Base-by-base conservation (phyloP, 345 rosid species). In the Salix koriyanagi region DNA sequence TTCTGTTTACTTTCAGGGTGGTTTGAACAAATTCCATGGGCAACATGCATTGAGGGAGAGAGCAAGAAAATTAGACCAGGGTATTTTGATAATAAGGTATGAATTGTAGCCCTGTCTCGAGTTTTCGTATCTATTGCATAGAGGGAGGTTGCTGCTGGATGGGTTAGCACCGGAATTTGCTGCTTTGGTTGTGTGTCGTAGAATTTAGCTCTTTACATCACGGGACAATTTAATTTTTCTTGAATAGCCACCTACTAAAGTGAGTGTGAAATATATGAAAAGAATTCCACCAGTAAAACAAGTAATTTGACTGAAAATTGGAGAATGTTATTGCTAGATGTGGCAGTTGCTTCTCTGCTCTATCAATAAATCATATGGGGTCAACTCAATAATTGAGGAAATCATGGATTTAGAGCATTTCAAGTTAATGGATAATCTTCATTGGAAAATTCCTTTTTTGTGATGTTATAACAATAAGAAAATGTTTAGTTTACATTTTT, bases 21-120 rank as follows among this genome's bases (percentile, higher is more conserved):
- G 92, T 72, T 81, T 96, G 89, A 94, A 92, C 97, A 91, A 92
- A 89, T 96, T 94, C 81, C 92, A 96, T 78, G 97, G 99, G 16
- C 98, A 96, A 78, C 98, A 96, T 94, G 93, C 98, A 71, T 78
- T 92, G 56, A 81, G 97, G 85, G 99, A 92, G 85, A 89, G 99
- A 85, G 99, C 99, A 41, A 88, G 82, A 83, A 91, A 96, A 77
- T 14, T 96, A 75, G 97, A 91, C 82, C 94, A 92, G 84, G 98
- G 98, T 74, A 91, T 96, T 76, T 86, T 96, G 87, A 80, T 96
- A 76, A 96, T 94, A 83, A 94, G 98, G 94, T 90, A 88, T 34
- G 79, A 11, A 23, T 23, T 58, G 4, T 58, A 26, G 64, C 25
- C 25, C 4, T 58, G 64, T n/a, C 28, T 9, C 28, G 26, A 10